These are phyloP conservation scores for Candida xyloterini DNA, from an alignment of 805 yeast genomes.

Conservation along the genomic window DNA sequence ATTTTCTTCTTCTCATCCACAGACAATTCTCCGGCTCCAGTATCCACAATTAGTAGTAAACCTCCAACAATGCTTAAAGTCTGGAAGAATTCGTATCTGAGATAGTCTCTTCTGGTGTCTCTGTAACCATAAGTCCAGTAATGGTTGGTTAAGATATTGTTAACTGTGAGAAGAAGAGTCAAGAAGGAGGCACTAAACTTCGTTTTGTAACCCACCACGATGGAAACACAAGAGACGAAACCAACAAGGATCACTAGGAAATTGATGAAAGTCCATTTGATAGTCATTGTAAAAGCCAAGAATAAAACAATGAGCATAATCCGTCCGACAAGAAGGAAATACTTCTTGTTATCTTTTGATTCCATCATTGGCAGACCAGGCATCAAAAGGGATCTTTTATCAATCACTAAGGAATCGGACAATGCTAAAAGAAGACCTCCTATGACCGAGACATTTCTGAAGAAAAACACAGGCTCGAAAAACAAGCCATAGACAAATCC, in stretches of 20 bases:
- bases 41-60: constrained; percentile 79
- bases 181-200: constrained; percentile 75
- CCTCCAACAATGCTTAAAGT: constrained; percentile 95
- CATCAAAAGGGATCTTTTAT: constrained; percentile 59
- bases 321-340: constrained; percentile 83
- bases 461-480: constrained; percentile 74
- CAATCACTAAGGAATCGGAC: constrained; percentile 80
- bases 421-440: constrained; percentile 90
- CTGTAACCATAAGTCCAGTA: constrained; percentile 78
- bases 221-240: constrained; percentile 64
- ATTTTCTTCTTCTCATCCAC: constrained; percentile 95
- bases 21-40: constrained; percentile 95
- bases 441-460: constrained; percentile 83
- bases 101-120: constrained; percentile 79
- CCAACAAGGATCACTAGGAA: constrained; percentile 67
- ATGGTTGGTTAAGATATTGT: constrained; percentile 77
- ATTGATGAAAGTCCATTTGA: constrained; percentile 67
- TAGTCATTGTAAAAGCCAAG: constrained; percentile 75
- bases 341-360: constrained; percentile 71
- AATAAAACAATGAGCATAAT: constrained; percentile 80
- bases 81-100: constrained; percentile 92
- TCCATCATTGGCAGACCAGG: constrained; percentile 77
- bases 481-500: constrained; percentile 86
- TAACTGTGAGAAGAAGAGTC: constrained; percentile 66
- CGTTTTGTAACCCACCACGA: constrained; percentile 90